Base-by-base conservation (phyloP, 768 basidiomycete species). In the Boletus insuetus region DNA sequence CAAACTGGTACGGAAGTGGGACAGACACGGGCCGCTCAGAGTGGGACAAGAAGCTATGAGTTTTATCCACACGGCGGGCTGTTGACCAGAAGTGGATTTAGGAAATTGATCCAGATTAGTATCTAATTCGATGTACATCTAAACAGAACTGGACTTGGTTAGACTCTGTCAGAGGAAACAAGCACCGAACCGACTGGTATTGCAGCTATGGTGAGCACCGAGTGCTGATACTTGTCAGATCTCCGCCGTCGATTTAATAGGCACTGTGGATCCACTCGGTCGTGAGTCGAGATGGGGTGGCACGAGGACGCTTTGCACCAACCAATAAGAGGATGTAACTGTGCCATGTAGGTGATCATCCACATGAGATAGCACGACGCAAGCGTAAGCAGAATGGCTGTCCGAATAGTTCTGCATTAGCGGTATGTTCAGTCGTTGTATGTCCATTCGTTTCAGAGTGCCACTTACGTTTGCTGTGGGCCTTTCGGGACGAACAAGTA, bases 331-430 rank as follows among this genome's bases (percentile, higher is more conserved):
- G 95, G 95, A 67, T 98, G 86, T 48, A 97, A 72, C 68, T 98
- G 95, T 1, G 94, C 94, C 69, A 97, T 79, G 73, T 96, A 98
- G n/a, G 95, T 94, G 66, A 96, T 84, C 75, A 88, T 88, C 95
- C 95, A 98, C 85, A 98, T 87, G 64, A 98, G 82, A 76, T 94
- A 98, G 73, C 91, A 95, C 52, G 82, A 87, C 4, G 83, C 76
- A 17, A 98, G 72, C 3, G 90, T 81, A 58, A 98, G 82, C 75
- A 92, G 78, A 46, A 93, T 67, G 58, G 80, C 81, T 2, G 93
- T 89, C 61, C 95, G 88, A 59, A 94, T 81, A 49, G 94, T 82
- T 54, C 95, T 98, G 71, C 20, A 46, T 40, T 20, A 39, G 46
- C 29, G 20, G 53, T 20, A 26, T 10, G 24, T 19, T 64, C 39